Evolutionary conservation across 2,329 filamentous ascomycete species (phyloP), one percentile per base, ranked within the genome.

Genomic region (Beauveria medogensis): DNA sequence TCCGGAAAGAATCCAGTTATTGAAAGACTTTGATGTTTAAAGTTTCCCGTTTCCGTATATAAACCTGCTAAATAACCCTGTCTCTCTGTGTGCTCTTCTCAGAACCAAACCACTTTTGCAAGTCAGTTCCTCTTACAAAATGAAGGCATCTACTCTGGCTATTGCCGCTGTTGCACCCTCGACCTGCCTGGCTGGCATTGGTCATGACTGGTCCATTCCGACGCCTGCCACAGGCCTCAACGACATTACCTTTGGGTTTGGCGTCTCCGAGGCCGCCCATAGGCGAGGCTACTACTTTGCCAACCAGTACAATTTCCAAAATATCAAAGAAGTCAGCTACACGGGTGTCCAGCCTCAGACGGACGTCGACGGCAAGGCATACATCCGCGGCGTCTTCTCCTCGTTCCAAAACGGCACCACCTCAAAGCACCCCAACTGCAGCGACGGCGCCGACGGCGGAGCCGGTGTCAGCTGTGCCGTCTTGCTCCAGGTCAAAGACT

Each of bases 361-460:
- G 5, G 62, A 67, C 54, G 4, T 9, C 7, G 46, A 65, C 5
- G 63, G 65, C 26, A 41, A 59, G 10, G 59, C 48, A 20, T 59
- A 63, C 16, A 53, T 68, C 26, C 67, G 64, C 46, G 65, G 46
- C 26, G 63, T 64, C 59, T 69, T 67, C 61, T 68, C 67, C 8
- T 63, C 64, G 3, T 69, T 67, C 53, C 54, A 63, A 16, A 24
- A 5, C 0, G 65, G 64, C 24, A 62, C 67, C 5, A 68, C 57
- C 0, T 63, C 63, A 2, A 22, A 10, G 7, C 57, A 68, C 30
- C 16, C 59, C 0, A 66, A 66, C 40, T 69, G 70, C 66, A 2
- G 66, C 50, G 1, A 65, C 54, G 60, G 69, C 34, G 65, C 71
- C 61, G 65, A 73, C 56, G 61, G 67, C 61, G 52, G 68, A 48